These are phyloP conservation scores for Serendipita sp. DNA, from an alignment of 768 basidiomycete genomes.

Conservation along the genomic window DNA sequence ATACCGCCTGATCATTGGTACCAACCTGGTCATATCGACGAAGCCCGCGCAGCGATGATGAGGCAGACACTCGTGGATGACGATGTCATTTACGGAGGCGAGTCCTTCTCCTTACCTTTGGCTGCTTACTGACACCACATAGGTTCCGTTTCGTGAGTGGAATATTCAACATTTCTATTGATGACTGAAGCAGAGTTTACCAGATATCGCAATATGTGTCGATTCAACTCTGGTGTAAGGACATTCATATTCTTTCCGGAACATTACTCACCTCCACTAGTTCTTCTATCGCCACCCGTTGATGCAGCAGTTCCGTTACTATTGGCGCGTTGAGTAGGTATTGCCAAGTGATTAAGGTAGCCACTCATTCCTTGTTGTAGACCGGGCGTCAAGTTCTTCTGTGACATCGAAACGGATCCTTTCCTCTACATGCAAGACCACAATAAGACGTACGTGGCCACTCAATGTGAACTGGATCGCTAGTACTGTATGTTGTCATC, in stretches of 20 bases:
- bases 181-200: background rate
- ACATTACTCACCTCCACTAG: constrained; percentile 21
- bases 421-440: constrained; percentile 67
- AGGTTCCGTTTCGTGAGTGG: background rate
- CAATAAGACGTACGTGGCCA: constrained; percentile 56
- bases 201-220: constrained; percentile 88
- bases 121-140: too few relatives aligned
- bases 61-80: constrained; percentile 36
- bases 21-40: constrained; percentile 62
- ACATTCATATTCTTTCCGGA: background rate
- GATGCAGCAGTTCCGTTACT: constrained; percentile 61
- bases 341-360: background rate
- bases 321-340: constrained; percentile 79
- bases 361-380: constrained; percentile 20
- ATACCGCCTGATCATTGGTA: constrained; percentile 52
- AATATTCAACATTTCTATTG: too few relatives aligned
- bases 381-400: constrained; percentile 67
- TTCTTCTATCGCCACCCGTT: constrained; percentile 77
- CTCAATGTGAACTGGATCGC: too few relatives aligned
- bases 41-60: constrained; percentile 37
- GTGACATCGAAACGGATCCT: constrained; percentile 61
- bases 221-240: constrained; percentile 75
- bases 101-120: too few relatives aligned
- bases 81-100: constrained; percentile 46
- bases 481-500: too few relatives aligned